Base-by-base conservation (phyloP, 2,329 filamentous ascomycete species). In the Rosellinia necatrix region DNA sequence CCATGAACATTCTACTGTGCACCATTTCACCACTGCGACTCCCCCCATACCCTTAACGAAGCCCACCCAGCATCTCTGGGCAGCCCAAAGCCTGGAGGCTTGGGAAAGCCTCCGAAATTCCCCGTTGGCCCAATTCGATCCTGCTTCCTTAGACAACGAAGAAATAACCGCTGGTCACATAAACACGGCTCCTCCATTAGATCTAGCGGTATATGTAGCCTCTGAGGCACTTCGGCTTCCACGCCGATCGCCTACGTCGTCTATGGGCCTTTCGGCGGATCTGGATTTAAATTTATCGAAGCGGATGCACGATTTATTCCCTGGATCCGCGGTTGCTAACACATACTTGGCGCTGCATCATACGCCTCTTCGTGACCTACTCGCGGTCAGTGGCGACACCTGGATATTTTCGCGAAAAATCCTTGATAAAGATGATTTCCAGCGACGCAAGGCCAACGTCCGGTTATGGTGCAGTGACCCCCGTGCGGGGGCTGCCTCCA, bases 321-420 rank as follows among this genome's bases (percentile, higher is more conserved):
- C 75, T 1, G 64, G 62, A 46, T 78, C 74, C 10, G 72, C 76
- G 12, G 69, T 77, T 15, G 79, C 77, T 43, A 79, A 81, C 65
- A 79, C 80, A 0, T 85, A 84, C 65, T 71, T 85, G 15, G 81
- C 83, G 1, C 71, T 86, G 1, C 76, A 84, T 60, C 74, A 82
- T 64, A 84, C 82, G 0, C 83, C 83, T n/a, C 76, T 86, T 4
- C 77, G 80, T 58, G 78, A 79, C 60, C 75, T 86, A 1, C 74
- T 86, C 15, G 81, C 81, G 9, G 80, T 85, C 6, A 80, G 80
- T 24, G 82, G 83, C 43, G 78, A 85, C 58, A 82, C 77, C 49
- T 85, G 81, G 81, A 72, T 82, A 17, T 84, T 85, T 64, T 77
- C 78, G 47, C 75, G 78, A 51, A 85, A 85, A 63, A 70, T 85